A percentile compares a stretch with the other conserved stretches of the same genome.
phyloP scores from a whole-genome alignment of 257 asterid species.

The Gynochthodes officinalis region DNA sequence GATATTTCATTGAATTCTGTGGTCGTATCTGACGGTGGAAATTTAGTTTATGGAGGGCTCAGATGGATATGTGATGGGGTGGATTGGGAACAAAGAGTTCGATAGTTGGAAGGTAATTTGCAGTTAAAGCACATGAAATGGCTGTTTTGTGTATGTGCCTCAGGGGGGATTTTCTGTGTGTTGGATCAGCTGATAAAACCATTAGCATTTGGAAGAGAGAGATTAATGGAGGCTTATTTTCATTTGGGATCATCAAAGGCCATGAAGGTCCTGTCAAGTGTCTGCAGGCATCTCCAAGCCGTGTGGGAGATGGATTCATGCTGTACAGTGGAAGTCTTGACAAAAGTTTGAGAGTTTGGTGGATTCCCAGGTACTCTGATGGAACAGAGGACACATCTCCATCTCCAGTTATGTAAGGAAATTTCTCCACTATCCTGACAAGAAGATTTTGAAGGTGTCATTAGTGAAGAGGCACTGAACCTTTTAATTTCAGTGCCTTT shows the following conservation, averaged over 20 bases:
- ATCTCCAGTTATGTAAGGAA: too few species aligned
- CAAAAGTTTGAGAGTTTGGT: slow-evolving; percentile 73
- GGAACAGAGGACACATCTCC: slow-evolving; percentile 1
- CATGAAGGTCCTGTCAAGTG: slow-evolving; percentile 83
- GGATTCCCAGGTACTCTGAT: slow-evolving; percentile 51
- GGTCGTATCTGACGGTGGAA: slow-evolving; percentile 52
- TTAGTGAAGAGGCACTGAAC: neutral
- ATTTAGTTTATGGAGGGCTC: slow-evolving; percentile 72
- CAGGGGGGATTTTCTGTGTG: slow-evolving; percentile 46
- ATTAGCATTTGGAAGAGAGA: slow-evolving; percentile 64
- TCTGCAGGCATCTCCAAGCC: slow-evolving; percentile 51
- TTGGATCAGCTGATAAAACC: slow-evolving; percentile 70
- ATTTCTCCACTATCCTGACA: neutral
- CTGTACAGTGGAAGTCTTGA: slow-evolving; percentile 84
- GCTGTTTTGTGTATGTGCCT: slow-evolving; percentile 68
- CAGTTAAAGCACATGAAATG: slow-evolving; percentile 60
- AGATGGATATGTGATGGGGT: slow-evolving; percentile 69
- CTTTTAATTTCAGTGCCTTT: slow-evolving; percentile 7
- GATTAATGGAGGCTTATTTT: slow-evolving; percentile 38
- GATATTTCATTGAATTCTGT: slow-evolving; percentile 69
- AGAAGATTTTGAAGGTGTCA: neutral
- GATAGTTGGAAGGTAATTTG: slow-evolving; percentile 41
- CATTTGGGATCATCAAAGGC: slow-evolving; percentile 53
- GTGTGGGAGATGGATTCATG: slow-evolving; percentile 74
- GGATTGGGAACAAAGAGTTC: slow-evolving; percentile 35